A percentile compares a stretch with the other conserved stretches of the same genome.
Conservation (phyloP, 176 grass and related monocot genomes). For the sorghum (Sorghum bicolor) region Sorghum_bicolor_NCBIv3 NC_012871.2:13744001-13744500, state of each 20-base stretch:
- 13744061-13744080: no score
- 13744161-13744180: background rate
- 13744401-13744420: constrained; percentile 74
- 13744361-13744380: constrained; percentile 65
- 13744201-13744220: background rate
- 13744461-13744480: no score
- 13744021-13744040: no score
- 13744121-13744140: no score
- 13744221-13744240: background rate
- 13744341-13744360: constrained; percentile 76
- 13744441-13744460: constrained; percentile 1
- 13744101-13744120: no score
- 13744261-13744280: no score
- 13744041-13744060: no score
- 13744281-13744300: background rate
- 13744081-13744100: no score
- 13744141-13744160: no score
- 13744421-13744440: constrained; percentile 57
- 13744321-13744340: constrained; percentile 62
- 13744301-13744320: constrained; percentile 53
- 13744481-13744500: no score
- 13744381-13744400: constrained; percentile 75
- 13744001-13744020: no score
- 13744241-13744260: background rate
- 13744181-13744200: no score